Evolutionary conservation across 768 basidiomycete genomes (phyloP).

Genomic region (Nidularia sp.): DNA sequence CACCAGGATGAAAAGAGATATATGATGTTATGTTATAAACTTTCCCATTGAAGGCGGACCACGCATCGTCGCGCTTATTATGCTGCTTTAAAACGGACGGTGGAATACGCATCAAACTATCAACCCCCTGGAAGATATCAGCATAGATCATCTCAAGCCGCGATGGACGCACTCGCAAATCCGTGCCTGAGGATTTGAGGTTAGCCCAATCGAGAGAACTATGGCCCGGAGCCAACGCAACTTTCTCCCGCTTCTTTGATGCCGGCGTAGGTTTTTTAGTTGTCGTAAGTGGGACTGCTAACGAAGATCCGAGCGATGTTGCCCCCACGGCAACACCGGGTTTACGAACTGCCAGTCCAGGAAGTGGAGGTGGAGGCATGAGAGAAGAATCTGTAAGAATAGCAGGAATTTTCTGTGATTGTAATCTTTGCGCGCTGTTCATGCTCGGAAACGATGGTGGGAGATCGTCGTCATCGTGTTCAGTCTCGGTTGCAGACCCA

Average conservation of each 20-base stretch:
- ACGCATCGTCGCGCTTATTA: constrained; percentile 82
- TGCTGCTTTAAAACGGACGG: constrained; percentile 78
- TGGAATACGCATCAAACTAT: constrained; percentile 63
- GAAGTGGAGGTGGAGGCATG: constrained; percentile 54
- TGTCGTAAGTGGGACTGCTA: constrained; percentile 60
- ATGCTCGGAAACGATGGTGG: constrained; percentile 75
- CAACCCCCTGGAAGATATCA: constrained; percentile 56
- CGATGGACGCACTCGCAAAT: constrained; percentile 60
- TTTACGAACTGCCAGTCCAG: constrained; percentile 34
- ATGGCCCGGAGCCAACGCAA: constrained; percentile 87
- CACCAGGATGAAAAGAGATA: constrained; percentile 89
- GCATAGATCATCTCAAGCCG: constrained; percentile 1
- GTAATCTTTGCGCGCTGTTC: constrained; percentile 66
- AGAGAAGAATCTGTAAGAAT: constrained; percentile 41
- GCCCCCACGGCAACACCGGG: constrained; percentile 28
- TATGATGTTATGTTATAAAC: constrained; percentile 97
- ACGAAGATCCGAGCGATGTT: constrained; percentile 27
- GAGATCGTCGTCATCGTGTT: constrained; percentile 44
- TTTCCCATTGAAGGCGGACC: constrained; percentile 88
- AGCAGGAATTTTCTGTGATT: constrained; percentile 22
- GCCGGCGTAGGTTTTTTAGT: constrained; percentile 52
- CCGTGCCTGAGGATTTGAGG: constrained; percentile 74
- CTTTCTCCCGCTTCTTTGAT: constrained; percentile 66
- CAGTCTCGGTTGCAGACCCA: constrained; percentile 27
- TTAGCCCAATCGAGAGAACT: constrained; percentile 93